These are phyloP conservation scores for Epichloe typhina DNA, from an alignment of 2,329 filamentous ascomycete species.

Conservation along the genomic window DNA sequence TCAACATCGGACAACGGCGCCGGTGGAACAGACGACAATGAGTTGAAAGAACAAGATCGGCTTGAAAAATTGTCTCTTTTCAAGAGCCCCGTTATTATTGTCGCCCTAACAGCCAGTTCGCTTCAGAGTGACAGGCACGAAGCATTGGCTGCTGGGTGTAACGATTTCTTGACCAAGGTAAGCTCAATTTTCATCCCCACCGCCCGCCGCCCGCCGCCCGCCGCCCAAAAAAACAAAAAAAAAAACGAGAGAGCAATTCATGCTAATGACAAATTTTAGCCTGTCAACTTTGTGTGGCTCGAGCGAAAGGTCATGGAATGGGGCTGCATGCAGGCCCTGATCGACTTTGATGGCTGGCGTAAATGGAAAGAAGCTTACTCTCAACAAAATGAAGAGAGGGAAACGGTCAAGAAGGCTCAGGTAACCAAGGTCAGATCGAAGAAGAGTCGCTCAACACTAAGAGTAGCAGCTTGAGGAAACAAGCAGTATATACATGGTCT, in stretches of 20 bases:
- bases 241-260: background rate
- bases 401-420: constrained; percentile 27
- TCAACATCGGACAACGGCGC: constrained; percentile 46
- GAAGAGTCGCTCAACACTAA: constrained; percentile 28
- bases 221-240: too few species aligned
- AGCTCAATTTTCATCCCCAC: constrained; percentile 10
- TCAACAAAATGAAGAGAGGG: constrained; percentile 30
- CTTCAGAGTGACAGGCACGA: constrained; percentile 92
- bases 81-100: constrained; percentile 95
- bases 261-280: constrained; percentile 37
- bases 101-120: constrained; percentile 86
- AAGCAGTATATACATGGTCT: background rate
- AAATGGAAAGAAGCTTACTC: constrained; percentile 78
- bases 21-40: constrained; percentile 24
- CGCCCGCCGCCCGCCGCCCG: too few species aligned
- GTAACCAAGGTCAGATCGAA: constrained; percentile 27
- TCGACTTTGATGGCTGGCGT: constrained; percentile 96
- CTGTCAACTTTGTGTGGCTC: constrained; percentile 94
- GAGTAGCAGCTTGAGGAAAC: background rate
- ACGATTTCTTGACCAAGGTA: constrained; percentile 97
- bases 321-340: constrained; percentile 98
- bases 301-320: constrained; percentile 97
- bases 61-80: constrained; percentile 59
- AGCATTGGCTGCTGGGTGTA: constrained; percentile 87
- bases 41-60: constrained; percentile 51